phyloP scores from a whole-genome alignment of 2,329 filamentous ascomycete species.

The Penicillium sp. region DNA sequence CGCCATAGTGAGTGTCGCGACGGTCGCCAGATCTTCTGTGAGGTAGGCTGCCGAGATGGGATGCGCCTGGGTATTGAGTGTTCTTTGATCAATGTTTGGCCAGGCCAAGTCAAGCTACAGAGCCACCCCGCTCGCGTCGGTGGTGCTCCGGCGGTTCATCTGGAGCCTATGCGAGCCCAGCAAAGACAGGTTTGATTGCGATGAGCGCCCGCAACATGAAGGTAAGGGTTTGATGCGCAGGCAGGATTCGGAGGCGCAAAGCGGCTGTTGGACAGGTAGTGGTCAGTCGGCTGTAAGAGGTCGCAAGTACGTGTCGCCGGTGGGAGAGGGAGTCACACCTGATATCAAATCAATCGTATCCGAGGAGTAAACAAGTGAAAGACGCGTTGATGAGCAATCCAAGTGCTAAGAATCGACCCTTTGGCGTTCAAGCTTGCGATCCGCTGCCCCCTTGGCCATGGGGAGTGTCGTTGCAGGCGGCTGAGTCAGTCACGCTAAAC shows the following conservation, averaged over 20 bases:
- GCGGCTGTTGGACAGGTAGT: slow-evolving; percentile 25
- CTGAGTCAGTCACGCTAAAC: slow-evolving; percentile 45
- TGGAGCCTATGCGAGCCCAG: slow-evolving; percentile 19
- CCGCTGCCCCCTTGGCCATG: slow-evolving; percentile 40
- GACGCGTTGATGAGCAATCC: slow-evolving; percentile 34
- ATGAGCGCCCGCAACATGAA: neutral
- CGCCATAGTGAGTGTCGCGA: slow-evolving; percentile 45
- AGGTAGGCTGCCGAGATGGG: slow-evolving; percentile 5
- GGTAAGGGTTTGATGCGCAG: slow-evolving; percentile 5
- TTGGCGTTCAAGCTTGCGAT: slow-evolving; percentile 36
- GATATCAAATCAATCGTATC: slow-evolving; percentile 5
- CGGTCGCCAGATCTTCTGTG: slow-evolving; percentile 43
- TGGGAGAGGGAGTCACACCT: slow-evolving; percentile 21
- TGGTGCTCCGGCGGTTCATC: slow-evolving; percentile 30
- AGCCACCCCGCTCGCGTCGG: slow-evolving; percentile 34
- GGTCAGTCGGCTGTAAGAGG: slow-evolving; percentile 22
- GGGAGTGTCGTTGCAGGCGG: slow-evolving; percentile 41
- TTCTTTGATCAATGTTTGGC: slow-evolving; percentile 22
- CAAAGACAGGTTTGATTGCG: neutral
- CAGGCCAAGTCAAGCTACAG: slow-evolving; percentile 35
- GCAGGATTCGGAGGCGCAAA: slow-evolving; percentile 19
- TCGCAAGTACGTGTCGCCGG: slow-evolving; percentile 28
- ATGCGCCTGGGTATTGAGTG: slow-evolving; percentile 12
- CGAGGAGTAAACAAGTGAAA: slow-evolving; percentile 24
- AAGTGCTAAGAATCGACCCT: slow-evolving; percentile 24